Percentiles rank a stretch among this genome's conserved stretches.
These are phyloP conservation scores for Orbilia ellipsospora DNA, from an alignment of 2,329 filamentous ascomycete genomes.

Conservation along the genomic window DNA sequence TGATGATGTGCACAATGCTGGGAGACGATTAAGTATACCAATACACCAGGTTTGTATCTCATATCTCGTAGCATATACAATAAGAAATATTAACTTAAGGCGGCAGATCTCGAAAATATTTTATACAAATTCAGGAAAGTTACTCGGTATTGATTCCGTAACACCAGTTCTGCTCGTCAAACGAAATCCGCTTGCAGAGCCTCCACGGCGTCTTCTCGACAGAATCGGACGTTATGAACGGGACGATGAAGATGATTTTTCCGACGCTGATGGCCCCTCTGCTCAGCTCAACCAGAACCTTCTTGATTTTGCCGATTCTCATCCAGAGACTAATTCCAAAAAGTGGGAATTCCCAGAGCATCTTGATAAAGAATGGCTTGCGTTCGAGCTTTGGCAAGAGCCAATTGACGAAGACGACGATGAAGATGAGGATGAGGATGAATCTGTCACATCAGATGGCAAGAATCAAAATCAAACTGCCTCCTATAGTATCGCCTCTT, in stretches of 20 bases:
- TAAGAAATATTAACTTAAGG: not conserved
- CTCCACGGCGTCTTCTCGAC: constrained; percentile 71
- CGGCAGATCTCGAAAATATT: constrained; percentile 84
- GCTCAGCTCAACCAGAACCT: constrained; percentile 63
- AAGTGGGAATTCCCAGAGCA: constrained; percentile 75
- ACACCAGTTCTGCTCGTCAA: constrained; percentile 80
- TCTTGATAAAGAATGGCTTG: constrained; percentile 89
- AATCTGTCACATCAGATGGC: constrained; percentile 56
- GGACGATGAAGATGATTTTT: constrained; percentile 58
- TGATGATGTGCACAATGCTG: constrained; percentile 72
- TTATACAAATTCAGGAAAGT: constrained; percentile 89
- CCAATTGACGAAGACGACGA: constrained; percentile 67
- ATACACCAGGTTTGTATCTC: constrained; percentile 68
- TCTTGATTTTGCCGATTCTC: constrained; percentile 56
- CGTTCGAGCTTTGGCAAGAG: constrained; percentile 83
- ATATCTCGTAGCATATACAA: not conserved
- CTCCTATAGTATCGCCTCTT: constrained; percentile 36
- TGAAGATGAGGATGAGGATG: constrained; percentile 62
- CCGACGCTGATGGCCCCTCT: constrained; percentile 57
- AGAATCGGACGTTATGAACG: constrained; percentile 61
- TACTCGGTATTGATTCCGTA: constrained; percentile 82
- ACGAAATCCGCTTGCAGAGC: constrained; percentile 73
- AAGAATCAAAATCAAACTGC: constrained; percentile 13
- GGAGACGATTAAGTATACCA: constrained; percentile 74
- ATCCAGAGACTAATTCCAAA: constrained; percentile 60